Percentiles rank a stretch among this genome's conserved stretches.
phyloP scores from a whole-genome alignment of 805 yeast species.

The Starmera quercuum region DNA sequence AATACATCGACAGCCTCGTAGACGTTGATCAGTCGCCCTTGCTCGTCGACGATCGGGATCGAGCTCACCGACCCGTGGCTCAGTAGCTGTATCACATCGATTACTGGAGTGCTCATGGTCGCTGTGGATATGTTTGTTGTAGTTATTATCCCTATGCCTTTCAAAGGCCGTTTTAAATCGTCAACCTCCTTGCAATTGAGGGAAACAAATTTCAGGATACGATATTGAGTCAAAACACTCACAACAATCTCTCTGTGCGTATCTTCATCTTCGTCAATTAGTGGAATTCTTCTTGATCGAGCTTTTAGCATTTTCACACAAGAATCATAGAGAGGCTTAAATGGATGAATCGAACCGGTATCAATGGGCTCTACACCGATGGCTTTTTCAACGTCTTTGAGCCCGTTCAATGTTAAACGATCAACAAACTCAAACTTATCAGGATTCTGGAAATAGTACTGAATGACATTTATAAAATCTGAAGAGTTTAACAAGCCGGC shows the following conservation, averaged over 20 bases:
- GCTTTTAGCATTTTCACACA: conserved; percentile 86
- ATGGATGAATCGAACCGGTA: conserved; percentile 84
- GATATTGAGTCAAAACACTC: conserved; percentile 89
- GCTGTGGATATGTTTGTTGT: conserved; percentile 60
- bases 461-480: conserved; percentile 92
- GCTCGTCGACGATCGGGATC: conserved; percentile 84
- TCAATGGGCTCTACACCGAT: conserved; percentile 84
- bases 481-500: conserved; percentile 90
- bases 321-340: conserved; percentile 83
- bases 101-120: conserved; percentile 84
- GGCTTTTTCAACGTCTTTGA: conserved; percentile 79
- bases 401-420: conserved; percentile 73
- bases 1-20: conserved; percentile 95
- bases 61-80: conserved; percentile 81
- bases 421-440: conserved; percentile 86
- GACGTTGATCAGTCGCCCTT: conserved; percentile 66
- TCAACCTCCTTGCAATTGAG: conserved; percentile 93
- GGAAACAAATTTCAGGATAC: conserved; percentile 91
- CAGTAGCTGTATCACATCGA: conserved; percentile 81
- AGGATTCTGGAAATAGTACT: conserved; percentile 84
- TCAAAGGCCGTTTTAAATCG: conserved; percentile 68
- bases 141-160: conserved; percentile 61
- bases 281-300: conserved; percentile 87
- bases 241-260: conserved; percentile 92
- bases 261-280: conserved; percentile 89